These are phyloP conservation scores for Ophiostoma angusticollis DNA, from an alignment of 2,329 filamentous ascomycete species.

Conservation along the genomic window DNA sequence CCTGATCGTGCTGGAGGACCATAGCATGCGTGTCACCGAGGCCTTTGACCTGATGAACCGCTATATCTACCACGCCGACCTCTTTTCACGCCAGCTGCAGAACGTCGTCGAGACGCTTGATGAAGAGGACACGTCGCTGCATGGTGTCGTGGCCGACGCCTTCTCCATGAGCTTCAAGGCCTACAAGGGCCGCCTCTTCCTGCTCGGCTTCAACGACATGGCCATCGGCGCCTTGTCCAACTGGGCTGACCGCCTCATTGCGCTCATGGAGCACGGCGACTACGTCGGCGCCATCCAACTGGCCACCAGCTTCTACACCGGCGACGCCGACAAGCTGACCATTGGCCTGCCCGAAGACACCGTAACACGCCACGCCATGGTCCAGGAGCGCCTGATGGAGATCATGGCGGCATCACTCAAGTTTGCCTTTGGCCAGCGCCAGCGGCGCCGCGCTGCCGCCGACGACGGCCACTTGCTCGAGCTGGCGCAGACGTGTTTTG, in stretches of 20 bases:
- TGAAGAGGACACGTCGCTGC: slow-evolving; percentile 77
- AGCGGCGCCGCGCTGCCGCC: slow-evolving; percentile 31
- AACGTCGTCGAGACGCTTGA: slow-evolving; percentile 77
- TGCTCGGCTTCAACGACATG: slow-evolving; percentile 87
- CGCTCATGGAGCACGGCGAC: slow-evolving; percentile 93
- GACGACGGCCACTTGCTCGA: slow-evolving; percentile 55
- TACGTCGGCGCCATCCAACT: slow-evolving; percentile 84
- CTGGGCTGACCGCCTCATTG: slow-evolving; percentile 88
- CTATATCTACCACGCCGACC: slow-evolving; percentile 80
- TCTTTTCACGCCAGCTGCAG: slow-evolving; percentile 81
- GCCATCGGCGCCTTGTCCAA: slow-evolving; percentile 88
- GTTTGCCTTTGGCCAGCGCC: slow-evolving; percentile 65
- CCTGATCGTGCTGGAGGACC: slow-evolving; percentile 83
- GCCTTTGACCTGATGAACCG: slow-evolving; percentile 85
- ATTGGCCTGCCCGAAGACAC: slow-evolving; percentile 86
- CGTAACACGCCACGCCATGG: slow-evolving; percentile 60
- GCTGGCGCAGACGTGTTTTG: slow-evolving; percentile 71
- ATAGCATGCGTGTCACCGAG: slow-evolving; percentile 73
- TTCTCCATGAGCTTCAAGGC: slow-evolving; percentile 96
- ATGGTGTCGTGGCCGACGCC: slow-evolving; percentile 90
- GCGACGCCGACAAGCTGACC: slow-evolving; percentile 84
- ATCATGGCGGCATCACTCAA: slow-evolving; percentile 88
- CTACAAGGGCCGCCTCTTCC: slow-evolving; percentile 86
- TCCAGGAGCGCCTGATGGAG: slow-evolving; percentile 78
- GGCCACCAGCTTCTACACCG: slow-evolving; percentile 83